These are phyloP conservation scores for Vitis vinifera DNA, from an alignment of 164 flowering plant genomes.

Conservation along the genomic window DNA sequence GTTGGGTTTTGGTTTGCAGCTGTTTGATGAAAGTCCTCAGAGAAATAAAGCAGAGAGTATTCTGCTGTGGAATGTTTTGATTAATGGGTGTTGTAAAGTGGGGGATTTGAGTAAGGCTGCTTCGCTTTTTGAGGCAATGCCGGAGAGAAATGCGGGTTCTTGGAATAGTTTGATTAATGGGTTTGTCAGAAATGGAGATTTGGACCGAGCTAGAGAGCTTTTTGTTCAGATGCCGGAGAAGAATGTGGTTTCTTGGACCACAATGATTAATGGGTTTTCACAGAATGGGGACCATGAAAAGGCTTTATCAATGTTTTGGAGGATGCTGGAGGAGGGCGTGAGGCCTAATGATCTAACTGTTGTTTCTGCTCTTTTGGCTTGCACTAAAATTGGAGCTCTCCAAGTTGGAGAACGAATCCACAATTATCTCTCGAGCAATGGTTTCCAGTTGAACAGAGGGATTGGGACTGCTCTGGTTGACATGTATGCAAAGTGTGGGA, in stretches of 20 bases:
- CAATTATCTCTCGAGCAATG: constrained; percentile 26
- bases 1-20: constrained; percentile 27
- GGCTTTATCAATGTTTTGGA: constrained; percentile 36
- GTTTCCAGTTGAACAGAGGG: constrained; percentile 27
- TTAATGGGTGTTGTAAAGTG: constrained; percentile 52
- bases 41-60: constrained; percentile 29
- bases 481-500: constrained; percentile 33
- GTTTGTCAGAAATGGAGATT: constrained; percentile 35
- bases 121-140: constrained; percentile 47
- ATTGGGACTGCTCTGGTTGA: constrained; percentile 22
- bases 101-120: constrained; percentile 38
- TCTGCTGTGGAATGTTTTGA: constrained; percentile 59
- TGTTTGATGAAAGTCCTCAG: constrained; percentile 58
- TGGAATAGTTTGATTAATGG: constrained; percentile 59
- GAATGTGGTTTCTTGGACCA: constrained; percentile 60
- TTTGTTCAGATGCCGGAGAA: constrained; percentile 43
- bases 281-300: constrained; percentile 36
- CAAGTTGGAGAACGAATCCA: constrained; percentile 40
- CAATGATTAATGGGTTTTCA: constrained; percentile 41
- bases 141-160: constrained; percentile 45
- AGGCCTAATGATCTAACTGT: constrained; percentile 41
- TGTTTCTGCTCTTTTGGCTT: constrained; percentile 47
- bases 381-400: constrained; percentile 50
- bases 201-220: constrained; percentile 31
- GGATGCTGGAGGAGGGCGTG: constrained; percentile 44